Evolutionary conservation across 2,329 filamentous ascomycete genomes (phyloP).

Genomic region (Monosporascus cannonballus): DNA sequence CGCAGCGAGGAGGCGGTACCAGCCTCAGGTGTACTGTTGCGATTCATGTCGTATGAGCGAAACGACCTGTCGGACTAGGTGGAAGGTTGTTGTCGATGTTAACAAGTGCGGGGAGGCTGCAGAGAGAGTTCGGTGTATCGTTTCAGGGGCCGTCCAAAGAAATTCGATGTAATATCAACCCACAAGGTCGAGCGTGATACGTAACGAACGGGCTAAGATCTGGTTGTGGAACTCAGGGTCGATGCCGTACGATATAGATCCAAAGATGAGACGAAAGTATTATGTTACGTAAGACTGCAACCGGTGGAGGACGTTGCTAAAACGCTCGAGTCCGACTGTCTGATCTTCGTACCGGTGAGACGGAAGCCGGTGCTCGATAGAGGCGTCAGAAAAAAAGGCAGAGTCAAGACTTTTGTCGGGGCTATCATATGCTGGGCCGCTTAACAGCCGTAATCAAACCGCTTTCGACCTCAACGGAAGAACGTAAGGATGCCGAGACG

Average conservation of each 20-base stretch:
- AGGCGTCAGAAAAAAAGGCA: not conserved
- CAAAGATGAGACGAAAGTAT: not conserved
- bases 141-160: not conserved
- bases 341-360: not conserved
- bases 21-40: slow-evolving; percentile 95
- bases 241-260: not conserved
- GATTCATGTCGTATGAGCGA: slow-evolving; percentile 47
- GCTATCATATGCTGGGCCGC: not conserved
- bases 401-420: not conserved
- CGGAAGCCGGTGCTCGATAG: not conserved
- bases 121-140: not conserved
- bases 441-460: not conserved
- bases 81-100: not conserved
- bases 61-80: not conserved
- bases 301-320: not conserved
- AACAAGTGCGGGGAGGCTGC: not conserved
- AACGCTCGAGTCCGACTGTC: not conserved
- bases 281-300: not conserved
- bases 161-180: not conserved
- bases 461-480: slow-evolving; percentile 6
- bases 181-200: not conserved
- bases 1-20: slow-evolving; percentile 76
- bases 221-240: not conserved
- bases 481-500: slow-evolving; percentile 5
- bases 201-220: not conserved